These are phyloP conservation scores for Jackrogersella minutella DNA, from an alignment of 495 filamentous ascomycete species.

Conservation along the genomic window DNA sequence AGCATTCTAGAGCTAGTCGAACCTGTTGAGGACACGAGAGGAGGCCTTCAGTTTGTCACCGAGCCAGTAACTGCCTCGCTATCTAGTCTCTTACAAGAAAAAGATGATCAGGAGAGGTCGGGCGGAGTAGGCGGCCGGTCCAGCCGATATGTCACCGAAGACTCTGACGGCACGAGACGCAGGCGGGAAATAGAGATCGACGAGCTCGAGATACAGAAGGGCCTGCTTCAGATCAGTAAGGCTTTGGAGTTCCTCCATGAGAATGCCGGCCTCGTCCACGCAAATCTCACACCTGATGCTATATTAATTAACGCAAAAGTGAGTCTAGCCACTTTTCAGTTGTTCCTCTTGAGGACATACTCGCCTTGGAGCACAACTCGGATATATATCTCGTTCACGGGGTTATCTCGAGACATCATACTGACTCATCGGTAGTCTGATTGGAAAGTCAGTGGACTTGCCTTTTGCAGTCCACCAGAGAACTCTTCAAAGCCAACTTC, in stretches of 20 bases:
- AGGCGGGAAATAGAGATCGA: conserved; percentile 92
- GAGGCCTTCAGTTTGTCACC: conserved; percentile 94
- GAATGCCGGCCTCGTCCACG: conserved; percentile 91
- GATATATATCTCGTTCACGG: background rate
- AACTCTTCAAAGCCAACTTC: conserved; percentile 72
- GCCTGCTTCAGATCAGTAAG: conserved; percentile 89
- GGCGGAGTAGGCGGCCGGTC: conserved; percentile 71
- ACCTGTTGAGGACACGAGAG: conserved; percentile 93
- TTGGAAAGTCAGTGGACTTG: conserved; percentile 95
- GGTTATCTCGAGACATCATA: background rate
- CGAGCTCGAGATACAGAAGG: conserved; percentile 97
- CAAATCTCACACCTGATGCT: conserved; percentile 94
- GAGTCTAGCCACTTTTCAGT: conserved; percentile 37
- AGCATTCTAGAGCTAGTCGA: conserved; percentile 92
- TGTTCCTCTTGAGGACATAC: background rate
- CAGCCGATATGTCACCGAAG: conserved; percentile 83
- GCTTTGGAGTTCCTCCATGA: conserved; percentile 96
- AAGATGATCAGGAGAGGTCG: conserved; percentile 83
- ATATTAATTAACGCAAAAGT: conserved; percentile 93
- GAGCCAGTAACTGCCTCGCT: conserved; percentile 88
- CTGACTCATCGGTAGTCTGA: conserved; percentile 69
- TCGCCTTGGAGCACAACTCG: too few species aligned
- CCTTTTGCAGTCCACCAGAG: conserved; percentile 83
- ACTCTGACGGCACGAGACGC: conserved; percentile 74
- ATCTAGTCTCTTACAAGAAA: conserved; percentile 82